Evolutionary conservation across 2,329 filamentous ascomycete genomes (phyloP).

Genomic region (Xylaria sp.): DNA sequence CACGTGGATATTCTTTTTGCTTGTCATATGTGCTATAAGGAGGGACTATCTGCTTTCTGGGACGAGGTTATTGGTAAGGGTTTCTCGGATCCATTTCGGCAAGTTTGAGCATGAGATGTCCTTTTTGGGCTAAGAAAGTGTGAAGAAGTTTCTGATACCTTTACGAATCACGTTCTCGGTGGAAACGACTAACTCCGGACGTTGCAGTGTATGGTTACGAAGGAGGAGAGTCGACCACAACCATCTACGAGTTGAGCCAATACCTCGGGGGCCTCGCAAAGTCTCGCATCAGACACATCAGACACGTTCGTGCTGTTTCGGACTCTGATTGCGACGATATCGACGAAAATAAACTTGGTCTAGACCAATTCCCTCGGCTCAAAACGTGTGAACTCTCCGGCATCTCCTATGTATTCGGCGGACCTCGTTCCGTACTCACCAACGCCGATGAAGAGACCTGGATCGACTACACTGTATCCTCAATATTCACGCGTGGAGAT

Average conservation of each 20-base stretch:
- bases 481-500: background rate
- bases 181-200: background rate
- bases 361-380: background rate
- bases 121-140: background rate
- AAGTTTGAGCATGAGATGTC: background rate
- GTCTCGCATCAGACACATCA: conserved; percentile 5
- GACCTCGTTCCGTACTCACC: background rate
- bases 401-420: background rate
- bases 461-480: background rate
- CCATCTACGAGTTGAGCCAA: background rate
- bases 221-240: background rate
- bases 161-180: background rate
- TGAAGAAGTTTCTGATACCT: background rate
- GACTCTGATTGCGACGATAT: no score
- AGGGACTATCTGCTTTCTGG: background rate
- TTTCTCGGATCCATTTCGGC: background rate
- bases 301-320: background rate
- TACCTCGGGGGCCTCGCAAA: conserved; percentile 1
- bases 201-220: background rate
- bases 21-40: background rate
- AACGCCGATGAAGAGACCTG: background rate
- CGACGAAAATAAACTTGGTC: no score
- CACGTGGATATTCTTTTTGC: background rate
- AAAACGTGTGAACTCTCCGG: background rate
- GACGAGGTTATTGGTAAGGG: background rate